phyloP scores from a whole-genome alignment of 2,329 filamentous ascomycete genomes.

The Trichoderma cornu-damae region DNA sequence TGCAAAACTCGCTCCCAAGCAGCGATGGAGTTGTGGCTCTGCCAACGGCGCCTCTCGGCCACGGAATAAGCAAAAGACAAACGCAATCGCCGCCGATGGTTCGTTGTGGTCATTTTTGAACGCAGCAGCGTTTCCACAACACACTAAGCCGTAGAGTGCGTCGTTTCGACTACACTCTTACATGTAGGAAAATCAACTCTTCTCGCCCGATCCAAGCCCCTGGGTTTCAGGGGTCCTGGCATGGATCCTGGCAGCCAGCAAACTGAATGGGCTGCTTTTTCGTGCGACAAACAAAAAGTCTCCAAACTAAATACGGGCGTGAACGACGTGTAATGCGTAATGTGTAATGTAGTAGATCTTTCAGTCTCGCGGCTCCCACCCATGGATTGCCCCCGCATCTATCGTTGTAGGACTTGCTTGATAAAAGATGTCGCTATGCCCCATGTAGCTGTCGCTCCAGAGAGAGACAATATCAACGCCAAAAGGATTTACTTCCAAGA shows the following conservation, averaged over 20 bases:
- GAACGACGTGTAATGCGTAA: too few species aligned
- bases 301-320: constrained; percentile 33
- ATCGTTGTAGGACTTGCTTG: constrained; percentile 42
- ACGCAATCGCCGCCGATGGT: constrained; percentile 35
- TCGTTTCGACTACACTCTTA: neutral
- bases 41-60: constrained; percentile 23
- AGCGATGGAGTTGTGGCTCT: constrained; percentile 26
- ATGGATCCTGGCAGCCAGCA: constrained; percentile 19
- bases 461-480: constrained; percentile 30
- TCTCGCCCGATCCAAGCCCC: constrained; percentile 23
- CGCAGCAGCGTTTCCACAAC: neutral
- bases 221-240: constrained; percentile 18
- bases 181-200: constrained; percentile 30
- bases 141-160: neutral
- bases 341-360: constrained; percentile 34
- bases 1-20: constrained; percentile 23
- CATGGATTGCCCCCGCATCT: constrained; percentile 37
- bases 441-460: constrained; percentile 42
- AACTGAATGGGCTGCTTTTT: constrained; percentile 39
- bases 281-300: constrained; percentile 37
- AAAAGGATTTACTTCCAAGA: constrained; percentile 6
- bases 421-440: constrained; percentile 38
- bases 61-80: constrained; percentile 23
- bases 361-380: constrained; percentile 15
- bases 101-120: neutral